These are phyloP conservation scores for Rhodotorula sp. DNA, from an alignment of 1,284 basidiomycete species.

Conservation along the genomic window DNA sequence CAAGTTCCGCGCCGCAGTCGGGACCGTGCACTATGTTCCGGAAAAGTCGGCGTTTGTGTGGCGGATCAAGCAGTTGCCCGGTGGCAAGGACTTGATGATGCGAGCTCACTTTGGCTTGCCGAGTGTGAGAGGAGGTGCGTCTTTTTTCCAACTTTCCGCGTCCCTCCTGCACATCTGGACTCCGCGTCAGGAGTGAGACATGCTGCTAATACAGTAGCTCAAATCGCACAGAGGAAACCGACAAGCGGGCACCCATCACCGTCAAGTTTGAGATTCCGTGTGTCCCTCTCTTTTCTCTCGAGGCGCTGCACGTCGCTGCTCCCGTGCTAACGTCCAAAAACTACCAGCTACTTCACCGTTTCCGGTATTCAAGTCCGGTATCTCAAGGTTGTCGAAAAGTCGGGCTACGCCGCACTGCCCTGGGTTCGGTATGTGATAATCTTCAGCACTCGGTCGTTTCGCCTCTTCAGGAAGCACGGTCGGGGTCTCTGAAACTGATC, in stretches of 20 bases:
- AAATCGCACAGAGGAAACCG: constrained; percentile 64
- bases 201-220: not conserved
- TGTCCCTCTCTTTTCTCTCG: not conserved
- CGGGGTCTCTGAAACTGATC: constrained; percentile 14
- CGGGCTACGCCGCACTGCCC: constrained; percentile 83
- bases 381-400: constrained; percentile 97
- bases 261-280: constrained; percentile 93
- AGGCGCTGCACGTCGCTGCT: not conserved
- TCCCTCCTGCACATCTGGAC: not conserved
- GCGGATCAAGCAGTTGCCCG: constrained; percentile 95
- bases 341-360: constrained; percentile 44
- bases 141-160: not conserved
- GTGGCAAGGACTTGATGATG: constrained; percentile 91
- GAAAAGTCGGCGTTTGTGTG: constrained; percentile 95
- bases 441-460: constrained; percentile 1
- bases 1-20: constrained; percentile 88
- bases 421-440: constrained; percentile 65
- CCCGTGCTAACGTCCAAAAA: not conserved
- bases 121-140: constrained; percentile 76
- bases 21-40: constrained; percentile 88
- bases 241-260: constrained; percentile 88
- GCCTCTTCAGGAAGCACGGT: not conserved
- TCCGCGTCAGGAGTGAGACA: not conserved
- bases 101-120: constrained; percentile 92
- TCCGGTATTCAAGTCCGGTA: constrained; percentile 95